Base-by-base conservation (phyloP, 805 yeast genomes). In the Wickerhamomyces kurtzmanii region DNA sequence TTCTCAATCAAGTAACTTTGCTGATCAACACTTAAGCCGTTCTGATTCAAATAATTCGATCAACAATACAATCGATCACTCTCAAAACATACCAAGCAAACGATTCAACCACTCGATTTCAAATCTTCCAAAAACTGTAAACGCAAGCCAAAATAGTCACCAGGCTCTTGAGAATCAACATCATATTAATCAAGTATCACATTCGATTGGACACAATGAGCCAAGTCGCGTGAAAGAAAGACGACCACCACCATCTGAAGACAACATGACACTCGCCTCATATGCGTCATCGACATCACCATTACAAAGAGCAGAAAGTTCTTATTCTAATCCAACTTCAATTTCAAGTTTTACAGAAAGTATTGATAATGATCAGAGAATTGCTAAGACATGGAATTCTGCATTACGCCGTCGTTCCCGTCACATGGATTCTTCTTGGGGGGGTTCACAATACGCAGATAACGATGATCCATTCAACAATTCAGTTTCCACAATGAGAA, bases 241-340 rank as follows among this genome's bases (percentile, higher is more conserved):
- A 40, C 36, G 48, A 33, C 40, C 49, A 34, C 52, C 52, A 27
- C 52, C 52, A 9, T 45, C 52, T 3, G 50, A 43, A 7, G 49
- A 45, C 30, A 49, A 47, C 3, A 47, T 41, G 28, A 47, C 52
- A 1, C 41, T 45, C 5, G 38, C 44, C 6, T 47, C 51, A 3
- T 40, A 45, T 23, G 49, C 49, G 13, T 45, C 51, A 3, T 33
- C 47, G 1, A 33, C 37, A 24, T 29, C 44, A 3, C 34, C 30
- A 10, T 22, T 43, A 4, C 32, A 32, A 14, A 43, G 49, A 31
- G 42, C 35, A 21, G 44, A 38, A 13, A 41, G 46, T 22, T 34
- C 42, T 1, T 44, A 40, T 27, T 45, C 52, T 1, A 45, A 45
- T 23, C 52, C 52, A 24, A 47, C 52, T 0, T 38, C 52, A 4